phyloP scores from a whole-genome alignment of 176 grass and related monocot genomes.

The Oryza coarctata region DNA sequence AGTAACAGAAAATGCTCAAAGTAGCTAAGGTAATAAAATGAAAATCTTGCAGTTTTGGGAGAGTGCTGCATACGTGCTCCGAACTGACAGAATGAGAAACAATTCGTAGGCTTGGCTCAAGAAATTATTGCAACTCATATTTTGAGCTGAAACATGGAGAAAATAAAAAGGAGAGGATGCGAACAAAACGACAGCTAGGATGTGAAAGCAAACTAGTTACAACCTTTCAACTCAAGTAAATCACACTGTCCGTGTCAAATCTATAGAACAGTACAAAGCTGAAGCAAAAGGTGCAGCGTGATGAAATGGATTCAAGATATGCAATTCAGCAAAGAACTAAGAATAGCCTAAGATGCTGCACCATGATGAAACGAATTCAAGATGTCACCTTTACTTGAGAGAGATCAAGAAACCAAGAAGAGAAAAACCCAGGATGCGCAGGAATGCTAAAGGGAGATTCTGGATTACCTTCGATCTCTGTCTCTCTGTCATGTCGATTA shows the following conservation, averaged over 20 bases:
- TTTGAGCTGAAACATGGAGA: slow-evolving; percentile 70
- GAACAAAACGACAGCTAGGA: too few relatives aligned
- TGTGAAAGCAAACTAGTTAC: too few relatives aligned
- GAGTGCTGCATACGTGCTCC: slow-evolving; percentile 29
- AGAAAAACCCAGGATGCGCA: background rate
- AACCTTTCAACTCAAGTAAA: too few relatives aligned
- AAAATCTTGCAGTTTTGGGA: background rate
- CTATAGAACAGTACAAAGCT: background rate
- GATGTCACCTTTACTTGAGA: background rate
- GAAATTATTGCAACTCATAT: slow-evolving; percentile 79
- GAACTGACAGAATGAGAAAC: slow-evolving; percentile 58
- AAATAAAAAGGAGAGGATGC: too few relatives aligned
- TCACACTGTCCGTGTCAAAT: too few relatives aligned
- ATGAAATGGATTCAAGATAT: background rate
- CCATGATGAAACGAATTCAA: background rate
- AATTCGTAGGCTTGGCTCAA: slow-evolving; percentile 78
- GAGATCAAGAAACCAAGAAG: background rate
- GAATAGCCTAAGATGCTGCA: background rate
- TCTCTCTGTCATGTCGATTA: background rate
- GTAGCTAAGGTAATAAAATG: background rate
- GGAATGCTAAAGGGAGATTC: background rate
- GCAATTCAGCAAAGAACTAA: background rate
- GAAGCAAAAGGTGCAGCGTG: background rate
- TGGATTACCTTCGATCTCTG: background rate
- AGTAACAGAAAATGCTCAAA: background rate